Evolutionary conservation across 2,329 filamentous ascomycete species (phyloP).

Genomic region (Drechslerella coelobrocha): DNA sequence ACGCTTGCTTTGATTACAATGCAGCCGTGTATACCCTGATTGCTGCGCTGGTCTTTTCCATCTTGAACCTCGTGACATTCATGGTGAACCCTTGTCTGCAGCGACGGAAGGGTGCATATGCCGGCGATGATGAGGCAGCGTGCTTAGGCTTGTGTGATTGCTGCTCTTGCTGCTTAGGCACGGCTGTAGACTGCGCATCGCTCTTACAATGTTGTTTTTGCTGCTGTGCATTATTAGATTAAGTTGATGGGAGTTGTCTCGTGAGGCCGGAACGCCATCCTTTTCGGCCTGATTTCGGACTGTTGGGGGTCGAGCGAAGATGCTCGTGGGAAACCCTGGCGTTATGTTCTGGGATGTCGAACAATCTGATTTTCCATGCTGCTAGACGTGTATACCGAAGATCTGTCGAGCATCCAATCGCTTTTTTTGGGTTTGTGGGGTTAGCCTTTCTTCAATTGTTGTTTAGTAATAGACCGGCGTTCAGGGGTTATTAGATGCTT

Average conservation of each 20-base stretch:
- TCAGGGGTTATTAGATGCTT: too few species aligned
- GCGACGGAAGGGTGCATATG: slow-evolving; percentile 26
- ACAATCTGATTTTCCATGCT: too few species aligned
- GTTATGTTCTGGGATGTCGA: too few species aligned
- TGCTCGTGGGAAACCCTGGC: too few species aligned
- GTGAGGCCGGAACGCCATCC: too few species aligned
- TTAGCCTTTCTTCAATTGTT: too few species aligned
- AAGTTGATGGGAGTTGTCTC: not conserved
- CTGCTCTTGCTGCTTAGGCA: not conserved
- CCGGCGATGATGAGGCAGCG: slow-evolving; percentile 2
- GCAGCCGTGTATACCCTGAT: slow-evolving; percentile 19
- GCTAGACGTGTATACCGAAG: too few species aligned
- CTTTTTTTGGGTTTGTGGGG: too few species aligned
- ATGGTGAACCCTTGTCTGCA: slow-evolving; percentile 39
- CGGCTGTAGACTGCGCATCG: slow-evolving; percentile 6
- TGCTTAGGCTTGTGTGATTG: slow-evolving; percentile 20
- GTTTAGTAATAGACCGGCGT: too few species aligned
- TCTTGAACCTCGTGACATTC: slow-evolving; percentile 19
- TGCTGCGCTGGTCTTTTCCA: not conserved
- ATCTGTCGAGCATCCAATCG: too few species aligned
- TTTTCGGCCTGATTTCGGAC: too few species aligned
- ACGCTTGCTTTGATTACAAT: slow-evolving; percentile 35
- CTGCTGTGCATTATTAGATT: slow-evolving; percentile 11
- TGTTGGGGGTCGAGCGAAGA: too few species aligned
- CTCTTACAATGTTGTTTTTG: slow-evolving; percentile 5